Evolutionary conservation across 164 flowering plant species (phyloP).

Genomic region (Liriodendron chinense): DNA sequence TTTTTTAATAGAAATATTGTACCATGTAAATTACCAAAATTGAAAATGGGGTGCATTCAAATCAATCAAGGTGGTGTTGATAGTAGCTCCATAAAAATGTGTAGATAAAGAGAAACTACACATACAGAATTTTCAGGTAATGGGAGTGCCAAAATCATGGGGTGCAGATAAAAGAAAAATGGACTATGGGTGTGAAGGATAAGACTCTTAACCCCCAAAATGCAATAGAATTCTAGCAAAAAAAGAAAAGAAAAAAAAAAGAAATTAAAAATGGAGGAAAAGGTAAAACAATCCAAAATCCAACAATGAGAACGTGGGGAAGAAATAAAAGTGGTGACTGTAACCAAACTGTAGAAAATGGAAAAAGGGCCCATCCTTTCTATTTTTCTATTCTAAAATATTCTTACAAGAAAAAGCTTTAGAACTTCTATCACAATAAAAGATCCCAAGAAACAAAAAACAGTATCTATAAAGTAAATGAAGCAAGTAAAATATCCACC

Average conservation of each 20-base stretch:
- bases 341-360: not conserved
- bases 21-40: too few relatives aligned
- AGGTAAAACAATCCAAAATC: not conserved
- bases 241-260: not conserved
- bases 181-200: not conserved
- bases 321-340: not conserved
- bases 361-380: not conserved
- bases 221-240: not conserved
- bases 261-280: not conserved
- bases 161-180: not conserved
- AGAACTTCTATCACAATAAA: not conserved
- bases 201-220: not conserved
- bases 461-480: not conserved
- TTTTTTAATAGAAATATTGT: too few relatives aligned
- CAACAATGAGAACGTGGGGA: not conserved
- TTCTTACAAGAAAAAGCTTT: too few relatives aligned
- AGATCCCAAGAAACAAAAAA: not conserved
- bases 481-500: not conserved
- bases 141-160: not conserved
- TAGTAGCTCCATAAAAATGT: not conserved
- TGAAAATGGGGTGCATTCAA: not conserved
- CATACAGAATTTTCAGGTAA: not conserved
- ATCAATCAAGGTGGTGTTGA: not conserved
- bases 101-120: not conserved
- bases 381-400: not conserved